Evolutionary conservation across 495 filamentous ascomycete species (phyloP).

Genomic region (Penicillium waksmanii): DNA sequence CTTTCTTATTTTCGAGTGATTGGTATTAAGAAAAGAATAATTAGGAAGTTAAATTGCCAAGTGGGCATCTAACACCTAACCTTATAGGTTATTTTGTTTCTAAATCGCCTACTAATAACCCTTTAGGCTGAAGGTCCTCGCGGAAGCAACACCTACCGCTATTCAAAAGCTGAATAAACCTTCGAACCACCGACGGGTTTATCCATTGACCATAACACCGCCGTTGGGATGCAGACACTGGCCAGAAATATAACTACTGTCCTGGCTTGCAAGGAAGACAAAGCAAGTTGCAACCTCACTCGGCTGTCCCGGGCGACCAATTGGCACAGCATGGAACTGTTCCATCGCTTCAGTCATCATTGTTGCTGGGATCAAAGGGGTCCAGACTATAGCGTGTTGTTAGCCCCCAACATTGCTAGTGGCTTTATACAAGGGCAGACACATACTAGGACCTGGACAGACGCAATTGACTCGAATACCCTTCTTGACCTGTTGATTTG

Average conservation of each 20-base stretch:
- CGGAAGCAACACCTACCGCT: too few species aligned
- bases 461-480: slow-evolving; percentile 84
- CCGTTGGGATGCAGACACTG: slow-evolving; percentile 70
- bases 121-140: too few species aligned
- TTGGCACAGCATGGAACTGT: slow-evolving; percentile 70
- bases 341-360: slow-evolving; percentile 74
- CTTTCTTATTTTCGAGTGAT: too few species aligned
- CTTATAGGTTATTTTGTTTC: too few species aligned
- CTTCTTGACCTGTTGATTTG: slow-evolving; percentile 70
- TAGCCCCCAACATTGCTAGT: not conserved
- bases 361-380: slow-evolving; percentile 77
- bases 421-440: not conserved
- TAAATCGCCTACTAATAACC: too few species aligned
- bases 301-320: slow-evolving; percentile 79
- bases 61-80: too few species aligned
- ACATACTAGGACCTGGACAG: slow-evolving; percentile 70
- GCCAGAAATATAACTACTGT: slow-evolving; percentile 72
- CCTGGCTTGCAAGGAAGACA: slow-evolving; percentile 79
- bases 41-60: too few species aligned
- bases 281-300: slow-evolving; percentile 82
- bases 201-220: slow-evolving; percentile 65
- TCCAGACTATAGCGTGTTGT: slow-evolving; percentile 62
- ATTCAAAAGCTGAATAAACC: not conserved
- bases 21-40: too few species aligned
- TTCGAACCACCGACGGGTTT: slow-evolving; percentile 16